phyloP scores from a whole-genome alignment of 176 grass and related monocot species.

The Rhynchospora tenuis region DNA sequence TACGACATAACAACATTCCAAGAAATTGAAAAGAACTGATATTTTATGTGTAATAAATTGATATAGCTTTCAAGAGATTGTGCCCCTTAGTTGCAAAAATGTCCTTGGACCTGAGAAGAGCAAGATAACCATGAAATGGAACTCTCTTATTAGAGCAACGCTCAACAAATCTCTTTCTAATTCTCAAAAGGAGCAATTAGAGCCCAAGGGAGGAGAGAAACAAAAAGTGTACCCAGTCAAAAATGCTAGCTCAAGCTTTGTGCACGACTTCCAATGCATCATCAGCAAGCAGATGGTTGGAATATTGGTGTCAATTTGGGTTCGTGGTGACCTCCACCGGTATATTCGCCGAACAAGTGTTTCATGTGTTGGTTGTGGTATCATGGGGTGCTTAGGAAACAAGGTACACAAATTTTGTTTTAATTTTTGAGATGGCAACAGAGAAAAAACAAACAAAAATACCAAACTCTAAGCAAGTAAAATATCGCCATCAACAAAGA shows the following conservation, averaged over 20 bases:
- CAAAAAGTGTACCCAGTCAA: conserved; percentile 24
- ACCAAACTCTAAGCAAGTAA: background rate
- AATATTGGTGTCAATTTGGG: conserved; percentile 68
- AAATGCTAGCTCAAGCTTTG: conserved; percentile 14
- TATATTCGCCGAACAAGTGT: conserved; percentile 44
- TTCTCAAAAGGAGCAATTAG: background rate
- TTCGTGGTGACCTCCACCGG: conserved; percentile 42
- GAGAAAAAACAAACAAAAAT: background rate
- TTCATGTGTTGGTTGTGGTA: conserved; percentile 71
- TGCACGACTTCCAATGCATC: conserved; percentile 56
- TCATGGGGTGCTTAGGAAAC: conserved; percentile 89
- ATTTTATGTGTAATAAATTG: background rate
- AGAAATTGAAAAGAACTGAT: background rate
- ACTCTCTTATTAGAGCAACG: conserved; percentile 50
- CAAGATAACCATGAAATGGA: conserved; percentile 65
- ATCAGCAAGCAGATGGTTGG: conserved; percentile 97
- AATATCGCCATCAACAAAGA: background rate
- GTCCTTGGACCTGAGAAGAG: conserved; percentile 67
- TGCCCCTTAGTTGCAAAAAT: conserved; percentile 72
- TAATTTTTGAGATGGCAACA: background rate
- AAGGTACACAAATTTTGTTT: conserved; percentile 44
- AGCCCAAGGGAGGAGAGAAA: background rate
- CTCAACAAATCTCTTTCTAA: conserved; percentile 41
- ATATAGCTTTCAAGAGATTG: conserved; percentile 86
- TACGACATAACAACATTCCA: too few relatives aligned